Evolutionary conservation across 192 early-diverging fungal species (phyloP), one percentile per base, ranked within the genome.

Genomic region (Coemansia sp.): DNA sequence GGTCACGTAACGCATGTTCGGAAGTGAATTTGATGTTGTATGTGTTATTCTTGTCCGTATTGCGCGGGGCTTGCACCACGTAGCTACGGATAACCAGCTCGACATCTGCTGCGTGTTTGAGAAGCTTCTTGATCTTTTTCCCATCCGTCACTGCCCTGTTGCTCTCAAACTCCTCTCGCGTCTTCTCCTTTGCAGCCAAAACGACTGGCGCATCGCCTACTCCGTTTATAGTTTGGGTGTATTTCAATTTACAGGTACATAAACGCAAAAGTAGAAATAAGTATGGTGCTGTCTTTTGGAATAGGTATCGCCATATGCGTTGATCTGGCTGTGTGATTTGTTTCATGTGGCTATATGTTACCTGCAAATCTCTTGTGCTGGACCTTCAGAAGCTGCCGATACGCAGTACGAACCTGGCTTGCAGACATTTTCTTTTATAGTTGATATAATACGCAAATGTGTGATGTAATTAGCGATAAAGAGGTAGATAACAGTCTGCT

Each of bases 21-120:
- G 73, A 51, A 8, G 73, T 81, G 23, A 81, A 75, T 28, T 51
- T 61, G 15, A 81, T 61, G 5, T 66, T 51, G 48, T 76, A 81
- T 5, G 74, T 75, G 67, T 72, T 67, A 0, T 68, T 61, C 51
- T 69, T 67, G 7, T 68, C 56, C 4, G 62, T 56, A 65, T 46
- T 70, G 26, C 67, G 69, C 26, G 73, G 69, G 2, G 67, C 79
- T 61, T 81, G 79, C 12, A 81, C 79, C 0, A 81, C 79, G 39
- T 81, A 75, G 33, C 70, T 53, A 12, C 74, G 66, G 53, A 81
- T 75, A 20, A 76, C 74, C 21, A 72, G 57, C 33, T 75, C 79
- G n/a, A 81, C 79, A 21, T 69, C 39, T n/a, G 21, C 23, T 1
- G 74, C 79, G 43, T 75, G 73, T 40, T 76, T 81, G 26, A 81